Evolutionary conservation across 208 protist genomes (phyloP).

Genomic region (Novymonas esmeraldas): DNA sequence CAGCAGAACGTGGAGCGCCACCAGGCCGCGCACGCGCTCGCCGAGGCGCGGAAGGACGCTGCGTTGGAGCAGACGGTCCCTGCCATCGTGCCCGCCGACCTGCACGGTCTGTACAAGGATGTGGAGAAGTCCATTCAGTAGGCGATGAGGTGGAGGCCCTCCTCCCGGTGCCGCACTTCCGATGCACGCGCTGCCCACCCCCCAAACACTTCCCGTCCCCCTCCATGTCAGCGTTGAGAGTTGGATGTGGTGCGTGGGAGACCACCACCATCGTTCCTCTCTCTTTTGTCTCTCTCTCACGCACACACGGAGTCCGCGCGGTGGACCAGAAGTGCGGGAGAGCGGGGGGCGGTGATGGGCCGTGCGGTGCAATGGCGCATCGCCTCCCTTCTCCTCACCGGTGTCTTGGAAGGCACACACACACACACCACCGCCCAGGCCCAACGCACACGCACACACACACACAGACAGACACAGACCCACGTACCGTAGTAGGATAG

Average conservation of each 20-base stretch:
- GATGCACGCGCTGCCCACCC: too few species aligned
- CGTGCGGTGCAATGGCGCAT: too few species aligned
- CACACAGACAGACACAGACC: not conserved
- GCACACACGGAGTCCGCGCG: too few species aligned
- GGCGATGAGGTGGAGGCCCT: not conserved
- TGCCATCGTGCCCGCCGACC: constrained; percentile 56
- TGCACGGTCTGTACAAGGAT: constrained; percentile 74
- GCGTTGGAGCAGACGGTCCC: constrained; percentile 40
- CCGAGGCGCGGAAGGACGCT: constrained; percentile 28
- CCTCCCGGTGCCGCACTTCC: not conserved
- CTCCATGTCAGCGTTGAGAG: too few species aligned
- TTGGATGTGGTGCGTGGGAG: too few species aligned
- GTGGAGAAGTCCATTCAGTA: constrained; percentile 67
- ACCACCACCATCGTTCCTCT: too few species aligned
- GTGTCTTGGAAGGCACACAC: too few species aligned
- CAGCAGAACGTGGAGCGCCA: constrained; percentile 66
- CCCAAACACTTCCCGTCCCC: too few species aligned
- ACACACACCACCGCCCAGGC: not conserved
- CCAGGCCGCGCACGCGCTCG: constrained; percentile 50
- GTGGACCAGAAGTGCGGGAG: too few species aligned
- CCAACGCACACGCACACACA: not conserved
- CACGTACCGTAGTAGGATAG: constrained; percentile 4
- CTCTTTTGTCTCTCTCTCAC: too few species aligned
- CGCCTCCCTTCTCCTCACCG: too few species aligned
- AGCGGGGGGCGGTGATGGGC: too few species aligned